Conservation (phyloP, 345 rosid genomes). For the Turritis glabra region DNA sequence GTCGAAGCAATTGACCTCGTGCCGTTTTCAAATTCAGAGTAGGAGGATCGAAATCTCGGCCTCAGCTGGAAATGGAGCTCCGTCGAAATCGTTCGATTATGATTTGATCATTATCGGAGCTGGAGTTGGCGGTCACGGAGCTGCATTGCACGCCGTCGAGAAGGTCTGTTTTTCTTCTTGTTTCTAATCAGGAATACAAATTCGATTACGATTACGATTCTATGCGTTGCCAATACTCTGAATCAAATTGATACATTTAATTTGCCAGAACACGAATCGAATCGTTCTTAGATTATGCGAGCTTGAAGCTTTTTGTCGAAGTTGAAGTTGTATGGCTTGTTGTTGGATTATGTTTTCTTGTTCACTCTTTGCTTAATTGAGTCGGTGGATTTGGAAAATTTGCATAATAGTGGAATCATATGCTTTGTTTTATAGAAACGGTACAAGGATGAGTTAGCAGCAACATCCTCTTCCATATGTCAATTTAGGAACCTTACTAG, state of each 20-base stretch:
- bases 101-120: constrained; percentile 90
- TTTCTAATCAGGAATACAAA: not conserved
- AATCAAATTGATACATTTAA: not conserved
- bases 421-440: not conserved
- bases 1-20: constrained; percentile 10
- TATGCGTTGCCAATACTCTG: constrained; percentile 1
- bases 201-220: no score
- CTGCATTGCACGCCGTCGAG: constrained; percentile 95
- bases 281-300: not conserved
- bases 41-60: constrained; percentile 40
- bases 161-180: constrained; percentile 45
- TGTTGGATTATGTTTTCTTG: no score
- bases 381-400: not conserved
- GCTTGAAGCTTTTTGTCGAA: not conserved
- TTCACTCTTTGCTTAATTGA: not conserved
- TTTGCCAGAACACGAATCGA: not conserved
- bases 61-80: constrained; percentile 50
- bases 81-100: constrained; percentile 74
- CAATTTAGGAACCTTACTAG: not conserved
- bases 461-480: not conserved
- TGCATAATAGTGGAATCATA: not conserved
- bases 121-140: constrained; percentile 98
- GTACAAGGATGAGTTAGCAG: not conserved
- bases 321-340: no score
- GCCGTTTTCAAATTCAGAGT: constrained; percentile 23